A percentile compares a stretch with the other conserved stretches of the same genome.
phyloP scores from a whole-genome alignment of 1,284 basidiomycete species.

The Sporisorium scitamineum region DNA sequence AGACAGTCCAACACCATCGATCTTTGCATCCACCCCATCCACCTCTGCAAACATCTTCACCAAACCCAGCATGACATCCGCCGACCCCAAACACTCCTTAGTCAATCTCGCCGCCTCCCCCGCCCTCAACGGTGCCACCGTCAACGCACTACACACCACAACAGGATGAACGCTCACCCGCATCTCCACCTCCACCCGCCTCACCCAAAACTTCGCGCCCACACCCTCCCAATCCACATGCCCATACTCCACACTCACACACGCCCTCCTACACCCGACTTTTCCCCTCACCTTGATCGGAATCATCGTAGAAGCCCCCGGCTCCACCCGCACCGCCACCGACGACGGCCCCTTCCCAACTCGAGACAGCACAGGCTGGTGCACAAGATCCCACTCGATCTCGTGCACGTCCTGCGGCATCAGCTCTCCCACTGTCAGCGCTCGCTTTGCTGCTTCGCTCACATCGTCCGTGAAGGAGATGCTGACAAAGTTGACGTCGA shows the following conservation, averaged over 20 bases:
- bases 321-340: conserved; percentile 71
- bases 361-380: conserved; percentile 78
- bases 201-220: conserved; percentile 78
- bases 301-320: conserved; percentile 79
- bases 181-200: conserved; percentile 84
- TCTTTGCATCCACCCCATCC: conserved; percentile 66
- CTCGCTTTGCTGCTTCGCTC: conserved; percentile 79
- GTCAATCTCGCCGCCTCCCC: conserved; percentile 55
- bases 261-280: conserved; percentile 83
- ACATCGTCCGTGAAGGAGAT: conserved; percentile 90
- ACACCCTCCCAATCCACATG: conserved; percentile 70
- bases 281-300: conserved; percentile 85
- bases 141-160: conserved; percentile 76
- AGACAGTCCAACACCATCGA: neutral
- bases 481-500: conserved; percentile 86
- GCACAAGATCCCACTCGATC: conserved; percentile 83
- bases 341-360: neutral
- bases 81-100: conserved; percentile 70
- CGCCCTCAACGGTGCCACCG: conserved; percentile 26
- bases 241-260: conserved; percentile 85
- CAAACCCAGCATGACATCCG: conserved; percentile 19
- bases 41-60: conserved; percentile 15
- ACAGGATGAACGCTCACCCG: conserved; percentile 92
- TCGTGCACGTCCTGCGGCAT: conserved; percentile 89
- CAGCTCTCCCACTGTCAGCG: conserved; percentile 79